Percentiles rank a stretch among this genome's conserved stretches.
Conservation (phyloP, 768 basidiomycete species). For the Suillus ampliporus region DNA sequence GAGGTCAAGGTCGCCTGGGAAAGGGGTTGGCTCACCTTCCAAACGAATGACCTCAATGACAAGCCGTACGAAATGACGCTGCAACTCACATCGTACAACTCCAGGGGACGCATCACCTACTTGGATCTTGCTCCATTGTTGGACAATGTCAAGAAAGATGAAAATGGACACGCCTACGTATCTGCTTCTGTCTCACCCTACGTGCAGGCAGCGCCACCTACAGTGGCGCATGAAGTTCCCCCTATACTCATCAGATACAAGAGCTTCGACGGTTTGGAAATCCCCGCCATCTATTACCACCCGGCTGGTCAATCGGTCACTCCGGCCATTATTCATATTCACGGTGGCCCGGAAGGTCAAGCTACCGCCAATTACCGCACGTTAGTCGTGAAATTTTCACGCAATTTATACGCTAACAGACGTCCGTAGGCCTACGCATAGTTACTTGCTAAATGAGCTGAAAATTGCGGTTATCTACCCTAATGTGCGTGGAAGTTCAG, state of each 20-base stretch:
- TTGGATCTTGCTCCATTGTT: slow-evolving; percentile 37
- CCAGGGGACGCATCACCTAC: slow-evolving; percentile 27
- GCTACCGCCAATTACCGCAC: slow-evolving; percentile 39
- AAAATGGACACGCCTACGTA: slow-evolving; percentile 33
- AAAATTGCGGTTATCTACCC: slow-evolving; percentile 47
- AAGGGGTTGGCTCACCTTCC: slow-evolving; percentile 36
- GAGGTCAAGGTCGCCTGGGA: slow-evolving; percentile 39
- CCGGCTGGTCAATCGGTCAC: slow-evolving; percentile 35
- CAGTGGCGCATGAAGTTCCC: slow-evolving; percentile 30
- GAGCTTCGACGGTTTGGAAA: slow-evolving; percentile 47
- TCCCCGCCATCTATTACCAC: slow-evolving; percentile 50
- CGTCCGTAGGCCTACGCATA: slow-evolving; percentile 37
- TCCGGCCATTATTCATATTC: slow-evolving; percentile 44
- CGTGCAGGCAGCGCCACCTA: slow-evolving; percentile 39
- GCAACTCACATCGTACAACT: slow-evolving; percentile 37
- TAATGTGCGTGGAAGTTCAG: slow-evolving; percentile 48
- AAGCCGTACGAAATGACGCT: slow-evolving; percentile 40
- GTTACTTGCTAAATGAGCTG: slow-evolving; percentile 49
- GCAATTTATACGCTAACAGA: background rate
- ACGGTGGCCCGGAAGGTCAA: slow-evolving; percentile 47
- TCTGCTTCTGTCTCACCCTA: slow-evolving; percentile 35
- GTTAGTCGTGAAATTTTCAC: slow-evolving; percentile 25
- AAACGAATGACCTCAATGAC: slow-evolving; percentile 40
- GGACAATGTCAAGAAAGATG: slow-evolving; percentile 23
- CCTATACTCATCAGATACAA: slow-evolving; percentile 43